Evolutionary conservation across 139 green algal species (phyloP), one percentile per base, ranked within the genome.

Genomic region (Microglena sp.): DNA sequence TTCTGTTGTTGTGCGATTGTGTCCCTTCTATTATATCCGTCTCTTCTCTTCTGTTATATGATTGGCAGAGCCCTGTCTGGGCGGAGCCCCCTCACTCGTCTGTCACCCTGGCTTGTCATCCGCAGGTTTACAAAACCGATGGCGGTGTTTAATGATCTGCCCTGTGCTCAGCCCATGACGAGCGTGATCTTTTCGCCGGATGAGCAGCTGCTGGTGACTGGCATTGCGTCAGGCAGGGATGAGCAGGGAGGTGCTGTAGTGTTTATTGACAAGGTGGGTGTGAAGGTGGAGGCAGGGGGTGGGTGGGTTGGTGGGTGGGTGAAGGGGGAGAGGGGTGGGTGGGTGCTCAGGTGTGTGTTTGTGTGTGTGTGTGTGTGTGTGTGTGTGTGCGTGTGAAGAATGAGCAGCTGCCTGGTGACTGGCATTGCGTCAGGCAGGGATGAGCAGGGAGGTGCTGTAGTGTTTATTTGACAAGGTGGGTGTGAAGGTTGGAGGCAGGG

Each of bases 151-250:
- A 58, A 66, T 5, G 76, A 72, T 59, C 80, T 98, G 30, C 77
- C 85, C 0, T 84, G 75, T 36, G 62, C 55, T 21, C 77, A 86
- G 56, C 24, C 68, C 31, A 85, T 57, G 36, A 88, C 82, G 5
- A 83, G 76, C 18, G 57, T 44, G 56, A 85, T 79, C 54, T 95
- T 92, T 69, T 93, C 84, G 65, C 92, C 92, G 2, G 84, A 92
- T 31, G 85, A 95, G 68, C 65, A 72, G 28, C 75, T 94, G 11
- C 33, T 95, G 0, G 43, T 93, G 8, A 94, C 90, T 2, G 89
- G 86, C 33, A 75, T 76, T 0, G 78, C 68, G 18, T 71, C 74
- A 6, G 60, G 72, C 4, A 50, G 69, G 4, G 45, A 78, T 28
- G 64, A 63, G 1, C 62, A 70, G 26, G 59, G 64, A 44, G 87